Evolutionary conservation across 2,329 filamentous ascomycete species (phyloP), one percentile per base, ranked within the genome.

Genomic region (Byssothecium circinans): DNA sequence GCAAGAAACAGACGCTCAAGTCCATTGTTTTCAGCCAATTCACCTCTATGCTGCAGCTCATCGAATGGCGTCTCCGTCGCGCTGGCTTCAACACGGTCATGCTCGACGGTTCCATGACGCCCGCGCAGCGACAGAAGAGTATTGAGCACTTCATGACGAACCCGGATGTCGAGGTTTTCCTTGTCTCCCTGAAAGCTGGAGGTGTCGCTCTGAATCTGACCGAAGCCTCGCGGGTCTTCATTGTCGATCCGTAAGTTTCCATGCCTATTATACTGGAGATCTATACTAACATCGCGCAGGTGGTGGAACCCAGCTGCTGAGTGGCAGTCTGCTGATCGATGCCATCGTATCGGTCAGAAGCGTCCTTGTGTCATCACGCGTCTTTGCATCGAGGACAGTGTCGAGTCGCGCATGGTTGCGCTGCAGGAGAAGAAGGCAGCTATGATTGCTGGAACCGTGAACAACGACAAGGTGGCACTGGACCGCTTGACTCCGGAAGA

Each of bases 231-330:
- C 81, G 89, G 40, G 94, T 99, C 8, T 97, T 96, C 71, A 96
- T 97, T 52, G 85, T 97, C 49, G 94, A 99, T 64, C 94, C 94
- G 79, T 91, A 83, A 81, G 88, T 86, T 35, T 25, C 43, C 20
- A 7, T 22, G 18, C n/a, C 8, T 18, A 20, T 47, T 23, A 40
- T 6, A 8, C 34, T 14, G 23, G 19, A 29, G 25, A 34, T 30
- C 15, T 18, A 15, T n/a, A 38, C 70, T 70, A 58, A 75, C 43
- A 15, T 20, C 12, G 25, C 52, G 29, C 57, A 91, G 88, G 59
- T 97, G 94, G 94, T 99, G 94, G 94, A 97, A 97, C 60, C 94
- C 94, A n/a, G 91, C 91, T n/a, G 92, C 92, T 0, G 94, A 99
- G 74, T 99, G 94, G 94, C 94, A 99, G 74, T 94, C 88, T 52